A percentile compares a stretch with the other conserved stretches of the same genome.
These are phyloP conservation scores for Irpex sp. DNA, from an alignment of 1,284 basidiomycete genomes.

Conservation along the genomic window DNA sequence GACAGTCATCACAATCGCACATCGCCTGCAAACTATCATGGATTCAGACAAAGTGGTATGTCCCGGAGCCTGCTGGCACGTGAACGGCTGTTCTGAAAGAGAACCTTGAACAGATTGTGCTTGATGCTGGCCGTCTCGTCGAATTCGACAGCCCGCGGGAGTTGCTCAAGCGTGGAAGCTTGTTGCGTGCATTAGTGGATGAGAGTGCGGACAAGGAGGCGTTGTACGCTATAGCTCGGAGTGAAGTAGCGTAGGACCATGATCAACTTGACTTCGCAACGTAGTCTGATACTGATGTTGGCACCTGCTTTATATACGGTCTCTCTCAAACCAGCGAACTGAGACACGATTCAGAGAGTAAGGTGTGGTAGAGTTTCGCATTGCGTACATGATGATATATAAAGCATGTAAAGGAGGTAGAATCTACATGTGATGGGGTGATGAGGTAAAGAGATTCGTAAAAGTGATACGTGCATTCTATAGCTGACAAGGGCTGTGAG, in stretches of 20 bases:
- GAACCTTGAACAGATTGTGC: slow-evolving; percentile 25
- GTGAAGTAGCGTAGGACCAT: not conserved
- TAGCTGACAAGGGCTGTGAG: no score
- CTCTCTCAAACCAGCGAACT: no score
- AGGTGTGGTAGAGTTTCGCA: no score
- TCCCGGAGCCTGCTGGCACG: not conserved
- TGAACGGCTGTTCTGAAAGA: not conserved
- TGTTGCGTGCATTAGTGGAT: slow-evolving; percentile 34
- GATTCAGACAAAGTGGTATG: slow-evolving; percentile 45
- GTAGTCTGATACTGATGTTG: no score
- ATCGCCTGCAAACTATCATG: slow-evolving; percentile 69
- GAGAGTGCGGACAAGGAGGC: slow-evolving; percentile 33
- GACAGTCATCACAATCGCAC: slow-evolving; percentile 64
- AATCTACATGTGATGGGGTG: no score
- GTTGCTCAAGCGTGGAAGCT: slow-evolving; percentile 33
- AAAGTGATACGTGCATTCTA: no score
- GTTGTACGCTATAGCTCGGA: slow-evolving; percentile 26
- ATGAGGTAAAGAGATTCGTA: no score
- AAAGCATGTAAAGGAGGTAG: no score
- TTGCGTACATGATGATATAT: no score
- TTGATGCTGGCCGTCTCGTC: slow-evolving; percentile 31
- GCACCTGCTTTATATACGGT: no score
- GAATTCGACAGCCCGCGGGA: slow-evolving; percentile 34
- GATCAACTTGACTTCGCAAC: not conserved
- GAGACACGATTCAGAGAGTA: no score